Percentiles rank a stretch among this genome's conserved stretches.
These are phyloP conservation scores for Lactarius quietus DNA, from an alignment of 768 basidiomycete genomes.

Conservation along the genomic window DNA sequence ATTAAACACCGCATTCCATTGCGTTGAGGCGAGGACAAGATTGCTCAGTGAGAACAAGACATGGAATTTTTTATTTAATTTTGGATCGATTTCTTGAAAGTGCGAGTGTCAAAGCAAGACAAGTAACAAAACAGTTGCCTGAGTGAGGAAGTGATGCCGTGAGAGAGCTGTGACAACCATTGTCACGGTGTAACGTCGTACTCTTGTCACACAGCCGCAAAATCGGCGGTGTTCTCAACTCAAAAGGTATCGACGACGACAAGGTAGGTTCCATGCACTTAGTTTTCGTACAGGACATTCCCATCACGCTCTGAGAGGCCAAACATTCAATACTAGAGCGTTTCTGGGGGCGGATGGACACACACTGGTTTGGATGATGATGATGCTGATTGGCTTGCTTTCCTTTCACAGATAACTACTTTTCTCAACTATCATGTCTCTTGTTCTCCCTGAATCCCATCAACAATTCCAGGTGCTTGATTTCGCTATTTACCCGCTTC, in stretches of 20 bases:
- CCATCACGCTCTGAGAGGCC: neutral
- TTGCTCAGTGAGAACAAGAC: too few relatives aligned
- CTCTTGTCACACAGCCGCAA: neutral
- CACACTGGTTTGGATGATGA: slow-evolving; percentile 21
- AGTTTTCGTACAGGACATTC: neutral
- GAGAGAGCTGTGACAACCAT: slow-evolving; percentile 1
- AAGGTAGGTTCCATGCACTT: slow-evolving; percentile 12
- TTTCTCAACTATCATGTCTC: slow-evolving; percentile 65
- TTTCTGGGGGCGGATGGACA: slow-evolving; percentile 22
- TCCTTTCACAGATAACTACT: neutral
- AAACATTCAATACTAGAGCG: neutral
- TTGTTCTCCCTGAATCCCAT: slow-evolving; percentile 93
- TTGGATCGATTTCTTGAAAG: too few relatives aligned
- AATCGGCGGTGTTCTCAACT: neutral
- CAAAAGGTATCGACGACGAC: slow-evolving; percentile 16
- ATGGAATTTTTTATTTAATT: too few relatives aligned
- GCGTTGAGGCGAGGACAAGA: too few relatives aligned
- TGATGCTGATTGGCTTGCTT: slow-evolving; percentile 5
- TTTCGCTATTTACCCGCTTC: neutral
- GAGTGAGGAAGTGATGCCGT: too few relatives aligned
- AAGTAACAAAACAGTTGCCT: too few relatives aligned
- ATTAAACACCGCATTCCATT: too few relatives aligned
- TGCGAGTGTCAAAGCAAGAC: too few relatives aligned
- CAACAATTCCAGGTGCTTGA: slow-evolving; percentile 85
- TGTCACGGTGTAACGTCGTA: slow-evolving; percentile 6